These are phyloP conservation scores for Mycena chlorophos DNA, from an alignment of 768 basidiomycete genomes.

Conservation along the genomic window DNA sequence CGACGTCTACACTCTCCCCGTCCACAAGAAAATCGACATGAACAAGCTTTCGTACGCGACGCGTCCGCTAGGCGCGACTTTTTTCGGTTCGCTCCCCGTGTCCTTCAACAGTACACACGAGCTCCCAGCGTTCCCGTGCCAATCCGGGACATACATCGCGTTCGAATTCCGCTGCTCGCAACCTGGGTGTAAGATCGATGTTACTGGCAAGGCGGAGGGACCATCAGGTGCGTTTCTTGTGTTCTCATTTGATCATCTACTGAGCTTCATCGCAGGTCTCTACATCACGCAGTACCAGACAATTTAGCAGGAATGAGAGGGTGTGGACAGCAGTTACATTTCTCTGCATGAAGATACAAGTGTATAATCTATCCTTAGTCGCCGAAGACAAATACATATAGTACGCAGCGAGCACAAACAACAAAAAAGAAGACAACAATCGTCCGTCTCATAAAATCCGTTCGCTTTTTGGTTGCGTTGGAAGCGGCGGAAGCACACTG, in stretches of 20 bases:
- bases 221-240: slow-evolving; percentile 8
- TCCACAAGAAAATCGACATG: slow-evolving; percentile 16
- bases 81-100: slow-evolving; percentile 12
- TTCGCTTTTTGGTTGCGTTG: slow-evolving; percentile 17
- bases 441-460: slow-evolving; percentile 9
- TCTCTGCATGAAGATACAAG: neutral
- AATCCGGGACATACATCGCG: slow-evolving; percentile 13
- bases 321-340: neutral
- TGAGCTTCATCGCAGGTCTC: slow-evolving; percentile 2
- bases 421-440: neutral
- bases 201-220: slow-evolving; percentile 10
- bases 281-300: slow-evolving; percentile 19
- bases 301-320: neutral
- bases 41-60: slow-evolving; percentile 14
- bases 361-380: neutral
- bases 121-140: slow-evolving; percentile 13
- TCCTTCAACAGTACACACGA: slow-evolving; percentile 12
- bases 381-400: neutral
- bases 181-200: slow-evolving; percentile 14
- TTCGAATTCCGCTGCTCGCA: slow-evolving; percentile 17
- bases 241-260: neutral
- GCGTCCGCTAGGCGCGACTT: slow-evolving; percentile 8
- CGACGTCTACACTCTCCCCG: slow-evolving; percentile 11
- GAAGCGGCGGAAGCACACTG: slow-evolving; percentile 10
- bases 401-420: no score